These are phyloP conservation scores for Pulveroboletus sp. DNA, from an alignment of 768 basidiomycete species.

Conservation along the genomic window DNA sequence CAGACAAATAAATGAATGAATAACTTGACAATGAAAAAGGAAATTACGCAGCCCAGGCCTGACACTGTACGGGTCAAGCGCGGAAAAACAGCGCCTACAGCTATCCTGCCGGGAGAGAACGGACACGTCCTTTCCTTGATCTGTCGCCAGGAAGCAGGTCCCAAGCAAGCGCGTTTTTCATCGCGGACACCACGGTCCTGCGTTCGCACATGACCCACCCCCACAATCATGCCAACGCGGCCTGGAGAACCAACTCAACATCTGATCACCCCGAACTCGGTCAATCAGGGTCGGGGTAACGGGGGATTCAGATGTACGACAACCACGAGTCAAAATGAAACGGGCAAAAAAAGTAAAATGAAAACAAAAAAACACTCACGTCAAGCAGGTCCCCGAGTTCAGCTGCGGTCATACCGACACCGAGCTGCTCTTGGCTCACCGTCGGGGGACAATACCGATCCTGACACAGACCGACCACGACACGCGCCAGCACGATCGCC, in stretches of 20 bases:
- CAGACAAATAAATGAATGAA: background rate
- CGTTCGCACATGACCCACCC: conserved; percentile 1
- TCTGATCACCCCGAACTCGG: conserved; percentile 6
- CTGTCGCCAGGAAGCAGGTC: conserved; percentile 3
- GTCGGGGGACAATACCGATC: conserved; percentile 13
- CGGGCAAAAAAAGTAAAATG: background rate
- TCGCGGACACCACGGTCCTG: background rate
- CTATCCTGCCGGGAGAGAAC: background rate
- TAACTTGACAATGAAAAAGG: background rate
- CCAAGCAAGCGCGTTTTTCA: conserved; percentile 1
- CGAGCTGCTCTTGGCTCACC: conserved; percentile 3
- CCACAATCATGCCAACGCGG: conserved; percentile 11
- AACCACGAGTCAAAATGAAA: background rate
- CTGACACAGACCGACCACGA: conserved; percentile 23
- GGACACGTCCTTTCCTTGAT: conserved; percentile 1
- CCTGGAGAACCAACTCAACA: background rate
- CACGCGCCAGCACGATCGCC: conserved; percentile 19
- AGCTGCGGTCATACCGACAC: conserved; percentile 24
- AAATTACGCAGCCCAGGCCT: background rate
- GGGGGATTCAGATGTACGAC: conserved; percentile 1
- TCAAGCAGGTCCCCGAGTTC: conserved; percentile 31
- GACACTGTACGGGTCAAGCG: conserved; percentile 3
- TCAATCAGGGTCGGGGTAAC: conserved; percentile 16
- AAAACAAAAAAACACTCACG: conserved; percentile 21
- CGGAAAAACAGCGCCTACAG: background rate